phyloP scores from a whole-genome alignment of 2,329 filamentous ascomycete genomes.

The Cladosporium sp. region DNA sequence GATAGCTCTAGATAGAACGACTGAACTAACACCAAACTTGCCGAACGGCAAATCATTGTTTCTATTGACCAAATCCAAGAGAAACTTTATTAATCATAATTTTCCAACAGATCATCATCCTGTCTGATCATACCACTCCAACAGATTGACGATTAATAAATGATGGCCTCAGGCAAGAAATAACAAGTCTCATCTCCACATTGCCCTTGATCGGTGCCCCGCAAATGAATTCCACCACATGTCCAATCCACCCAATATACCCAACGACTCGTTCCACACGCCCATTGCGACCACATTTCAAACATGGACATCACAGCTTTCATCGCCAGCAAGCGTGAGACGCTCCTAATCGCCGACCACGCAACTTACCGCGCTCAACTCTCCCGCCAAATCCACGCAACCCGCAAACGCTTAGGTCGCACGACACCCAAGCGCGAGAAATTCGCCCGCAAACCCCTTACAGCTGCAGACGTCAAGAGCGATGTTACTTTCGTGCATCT shows the following conservation, averaged over 20 bases:
- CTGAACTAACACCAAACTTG: too few species aligned
- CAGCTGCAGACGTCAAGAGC: slow-evolving; percentile 67
- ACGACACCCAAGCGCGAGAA: slow-evolving; percentile 83
- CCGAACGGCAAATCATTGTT: too few species aligned
- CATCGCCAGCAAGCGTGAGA: slow-evolving; percentile 73
- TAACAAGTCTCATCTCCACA: neutral
- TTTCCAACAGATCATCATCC: too few species aligned
- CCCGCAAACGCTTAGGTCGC: slow-evolving; percentile 79
- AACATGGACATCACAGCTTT: slow-evolving; percentile 90
- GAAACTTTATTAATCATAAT: too few species aligned
- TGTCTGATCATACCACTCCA: too few species aligned
- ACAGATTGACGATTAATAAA: neutral
- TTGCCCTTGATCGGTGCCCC: neutral
- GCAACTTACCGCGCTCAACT: slow-evolving; percentile 76
- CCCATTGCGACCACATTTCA: neutral
- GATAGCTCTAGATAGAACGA: too few species aligned
- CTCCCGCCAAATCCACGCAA: slow-evolving; percentile 73
- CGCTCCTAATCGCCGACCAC: slow-evolving; percentile 85
- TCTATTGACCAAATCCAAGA: too few species aligned
- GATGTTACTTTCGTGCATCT: slow-evolving; percentile 76
- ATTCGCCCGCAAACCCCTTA: slow-evolving; percentile 69
- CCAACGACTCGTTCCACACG: neutral
- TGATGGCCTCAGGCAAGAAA: neutral
- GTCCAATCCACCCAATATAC: neutral
- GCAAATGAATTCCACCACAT: slow-evolving; percentile 1